Percentiles rank a stretch among this genome's conserved stretches.
Conservation (phyloP, 352 stramenopile species). For the Phytophthora sansomeana region DNA sequence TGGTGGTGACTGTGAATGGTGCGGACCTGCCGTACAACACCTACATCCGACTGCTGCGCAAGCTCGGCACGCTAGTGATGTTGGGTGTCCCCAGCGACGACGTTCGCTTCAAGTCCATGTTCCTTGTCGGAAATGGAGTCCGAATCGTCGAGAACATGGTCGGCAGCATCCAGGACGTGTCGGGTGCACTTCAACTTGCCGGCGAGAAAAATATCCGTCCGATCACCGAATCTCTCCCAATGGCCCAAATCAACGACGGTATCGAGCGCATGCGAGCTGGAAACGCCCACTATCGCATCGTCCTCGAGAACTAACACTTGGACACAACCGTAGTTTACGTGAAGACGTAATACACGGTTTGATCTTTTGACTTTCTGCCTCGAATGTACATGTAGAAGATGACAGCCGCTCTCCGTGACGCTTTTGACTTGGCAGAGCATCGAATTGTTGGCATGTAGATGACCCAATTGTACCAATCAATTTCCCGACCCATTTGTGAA, state of each 20-base stretch:
- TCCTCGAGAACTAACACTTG: conserved; percentile 49
- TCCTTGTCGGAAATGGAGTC: conserved; percentile 48
- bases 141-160: conserved; percentile 78
- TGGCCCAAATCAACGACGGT: conserved; percentile 55
- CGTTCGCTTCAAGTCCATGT: conserved; percentile 61
- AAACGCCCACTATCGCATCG: conserved; percentile 53
- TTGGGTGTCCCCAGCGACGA: conserved; percentile 71
- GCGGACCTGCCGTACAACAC: conserved; percentile 51
- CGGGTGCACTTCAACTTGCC: conserved; percentile 88
- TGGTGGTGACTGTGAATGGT: conserved; percentile 80
- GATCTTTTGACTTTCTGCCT: too few relatives aligned
- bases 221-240: conserved; percentile 62
- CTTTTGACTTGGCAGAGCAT: too few relatives aligned
- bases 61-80: conserved; percentile 67
- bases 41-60: conserved; percentile 62
- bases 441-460: too few relatives aligned
- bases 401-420: too few relatives aligned
- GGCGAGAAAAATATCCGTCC: conserved; percentile 65
- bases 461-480: too few relatives aligned
- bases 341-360: too few relatives aligned
- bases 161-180: conserved; percentile 78
- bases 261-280: conserved; percentile 51
- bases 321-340: too few relatives aligned
- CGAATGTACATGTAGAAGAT: too few relatives aligned
- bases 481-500: too few relatives aligned